Conservation (phyloP, 352 stramenopile genomes). For the Phytophthora niederhauseri region DNA sequence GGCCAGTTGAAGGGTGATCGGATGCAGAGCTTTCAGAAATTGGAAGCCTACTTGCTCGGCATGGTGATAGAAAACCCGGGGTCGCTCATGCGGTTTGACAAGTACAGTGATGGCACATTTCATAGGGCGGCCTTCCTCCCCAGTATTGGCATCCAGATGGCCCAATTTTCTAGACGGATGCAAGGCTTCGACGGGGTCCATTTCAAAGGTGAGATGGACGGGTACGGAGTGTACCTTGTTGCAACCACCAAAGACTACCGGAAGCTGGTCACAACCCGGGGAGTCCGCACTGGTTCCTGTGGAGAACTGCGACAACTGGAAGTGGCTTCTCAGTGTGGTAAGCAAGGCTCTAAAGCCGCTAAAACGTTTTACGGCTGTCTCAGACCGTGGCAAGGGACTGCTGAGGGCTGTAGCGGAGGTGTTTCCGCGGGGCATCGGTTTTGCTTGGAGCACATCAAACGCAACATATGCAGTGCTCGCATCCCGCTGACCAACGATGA, state of each 20-base stretch:
- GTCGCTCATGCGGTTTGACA: background rate
- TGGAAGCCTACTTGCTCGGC: background rate
- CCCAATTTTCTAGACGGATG: background rate
- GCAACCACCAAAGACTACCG: slow-evolving; percentile 34
- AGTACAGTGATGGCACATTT: slow-evolving; percentile 15
- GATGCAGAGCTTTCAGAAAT: slow-evolving; percentile 1
- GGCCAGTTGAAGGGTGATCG: background rate
- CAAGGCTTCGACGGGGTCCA: slow-evolving; percentile 27
- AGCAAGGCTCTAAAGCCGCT: background rate
- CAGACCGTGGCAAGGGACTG: slow-evolving; percentile 1
- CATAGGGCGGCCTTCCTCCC: slow-evolving; percentile 5
- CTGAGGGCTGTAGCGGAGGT: background rate
- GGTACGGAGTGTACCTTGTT: slow-evolving; percentile 19
- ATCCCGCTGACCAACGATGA: background rate
- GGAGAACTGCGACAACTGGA: slow-evolving; percentile 37
- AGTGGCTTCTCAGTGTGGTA: slow-evolving; percentile 15
- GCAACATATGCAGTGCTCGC: background rate
- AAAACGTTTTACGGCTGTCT: slow-evolving; percentile 6
- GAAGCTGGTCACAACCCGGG: slow-evolving; percentile 18
- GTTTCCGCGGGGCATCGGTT: slow-evolving; percentile 11
- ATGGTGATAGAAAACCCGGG: slow-evolving; percentile 7
- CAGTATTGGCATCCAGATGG: background rate
- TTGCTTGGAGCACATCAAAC: slow-evolving; percentile 14
- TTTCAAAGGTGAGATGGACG: slow-evolving; percentile 22
- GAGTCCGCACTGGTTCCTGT: slow-evolving; percentile 15